Percentiles rank a stretch among this genome's conserved stretches.
These are phyloP conservation scores for Strobilomyces confusus DNA, from an alignment of 768 basidiomycete genomes.

Conservation along the genomic window DNA sequence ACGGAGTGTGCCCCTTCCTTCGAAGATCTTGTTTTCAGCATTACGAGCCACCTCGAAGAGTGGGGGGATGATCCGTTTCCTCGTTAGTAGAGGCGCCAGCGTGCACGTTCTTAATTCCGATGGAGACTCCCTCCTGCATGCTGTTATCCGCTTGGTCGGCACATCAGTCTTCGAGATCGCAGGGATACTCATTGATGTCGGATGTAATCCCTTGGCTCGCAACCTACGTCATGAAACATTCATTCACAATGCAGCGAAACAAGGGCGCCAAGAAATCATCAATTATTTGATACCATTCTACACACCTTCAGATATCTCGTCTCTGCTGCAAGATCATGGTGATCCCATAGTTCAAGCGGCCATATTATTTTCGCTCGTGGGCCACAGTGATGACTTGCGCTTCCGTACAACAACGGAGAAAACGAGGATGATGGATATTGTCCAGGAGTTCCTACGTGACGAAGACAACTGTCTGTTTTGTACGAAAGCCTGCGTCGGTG, in stretches of 20 bases:
- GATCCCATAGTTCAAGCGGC: neutral
- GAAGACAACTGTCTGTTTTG: neutral
- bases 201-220: too few species aligned
- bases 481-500: neutral
- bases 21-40: neutral
- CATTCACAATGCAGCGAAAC: too few species aligned
- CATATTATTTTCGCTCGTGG: neutral
- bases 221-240: too few species aligned
- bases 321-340: neutral
- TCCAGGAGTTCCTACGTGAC: neutral
- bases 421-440: neutral
- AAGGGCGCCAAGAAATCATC: too few species aligned
- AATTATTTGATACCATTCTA: neutral
- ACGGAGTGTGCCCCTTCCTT: neutral
- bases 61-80: neutral
- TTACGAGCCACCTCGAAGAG: neutral
- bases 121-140: constrained; percentile 3
- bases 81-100: constrained; percentile 1
- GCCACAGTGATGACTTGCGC: neutral
- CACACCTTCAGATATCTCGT: neutral
- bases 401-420: neutral
- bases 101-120: neutral
- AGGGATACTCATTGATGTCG: too few species aligned
- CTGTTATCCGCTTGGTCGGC: neutral
- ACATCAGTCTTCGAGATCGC: neutral